Percentiles rank a stretch among this genome's conserved stretches.
Conservation (phyloP, 2,329 filamentous ascomycete genomes). For the Penicillium sclerotiorum region DNA sequence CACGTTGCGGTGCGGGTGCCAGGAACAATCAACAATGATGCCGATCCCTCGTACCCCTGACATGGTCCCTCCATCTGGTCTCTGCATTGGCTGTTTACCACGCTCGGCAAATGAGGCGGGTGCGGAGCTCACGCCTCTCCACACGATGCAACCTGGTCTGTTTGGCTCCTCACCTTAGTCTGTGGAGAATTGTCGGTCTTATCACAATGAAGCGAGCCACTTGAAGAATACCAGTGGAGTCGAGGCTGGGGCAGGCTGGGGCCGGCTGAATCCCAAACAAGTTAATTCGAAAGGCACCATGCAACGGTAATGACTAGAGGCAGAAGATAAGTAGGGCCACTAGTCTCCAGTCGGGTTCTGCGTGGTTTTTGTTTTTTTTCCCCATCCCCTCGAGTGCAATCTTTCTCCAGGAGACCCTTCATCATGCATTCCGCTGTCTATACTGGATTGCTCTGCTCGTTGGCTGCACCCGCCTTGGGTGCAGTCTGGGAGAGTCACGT, state of each 20-base stretch:
- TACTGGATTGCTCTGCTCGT: constrained; percentile 23
- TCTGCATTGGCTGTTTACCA: too few species aligned
- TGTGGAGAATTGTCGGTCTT: constrained; percentile 14
- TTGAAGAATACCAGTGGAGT: too few species aligned
- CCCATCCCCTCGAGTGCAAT: not conserved
- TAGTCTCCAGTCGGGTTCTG: constrained; percentile 12
- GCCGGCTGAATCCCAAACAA: too few species aligned
- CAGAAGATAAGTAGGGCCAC: constrained; percentile 14
- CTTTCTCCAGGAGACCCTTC: not conserved
- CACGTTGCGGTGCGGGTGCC: too few species aligned
- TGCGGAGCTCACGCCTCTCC: not conserved
- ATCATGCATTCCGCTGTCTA: constrained; percentile 21
- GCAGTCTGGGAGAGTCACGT: constrained; percentile 23
- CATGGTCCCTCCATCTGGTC: too few species aligned
- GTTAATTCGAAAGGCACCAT: too few species aligned
- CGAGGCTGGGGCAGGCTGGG: too few species aligned
- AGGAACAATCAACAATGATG: too few species aligned
- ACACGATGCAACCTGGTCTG: constrained; percentile 10
- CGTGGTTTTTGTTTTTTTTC: not conserved
- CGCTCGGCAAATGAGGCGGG: not conserved
- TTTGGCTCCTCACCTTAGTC: constrained; percentile 1
- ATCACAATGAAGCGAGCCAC: not conserved
- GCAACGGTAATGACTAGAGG: not conserved
- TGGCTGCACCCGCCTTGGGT: constrained; percentile 22
- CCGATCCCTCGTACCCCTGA: too few species aligned